Conservation (phyloP, 2,329 filamentous ascomycete species). For the Delphinella strobiligena region DNA sequence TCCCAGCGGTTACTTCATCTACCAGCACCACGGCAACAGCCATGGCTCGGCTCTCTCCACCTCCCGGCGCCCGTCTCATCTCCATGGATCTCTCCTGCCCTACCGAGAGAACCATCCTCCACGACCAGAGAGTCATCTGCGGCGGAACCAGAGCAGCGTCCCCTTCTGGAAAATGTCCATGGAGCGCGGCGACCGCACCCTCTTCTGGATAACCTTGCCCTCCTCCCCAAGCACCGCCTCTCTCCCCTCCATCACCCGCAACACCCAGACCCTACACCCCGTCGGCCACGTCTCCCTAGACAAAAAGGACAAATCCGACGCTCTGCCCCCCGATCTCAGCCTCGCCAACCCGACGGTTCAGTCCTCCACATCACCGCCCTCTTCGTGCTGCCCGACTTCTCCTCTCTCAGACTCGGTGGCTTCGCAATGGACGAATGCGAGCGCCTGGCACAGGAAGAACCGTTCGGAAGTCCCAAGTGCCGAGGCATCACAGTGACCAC, state of each 20-base stretch:
- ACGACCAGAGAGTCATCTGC: constrained; percentile 12
- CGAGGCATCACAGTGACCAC: constrained; percentile 11
- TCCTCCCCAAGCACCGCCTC: neutral
- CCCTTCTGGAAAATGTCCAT: constrained; percentile 9
- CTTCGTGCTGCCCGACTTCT: constrained; percentile 11
- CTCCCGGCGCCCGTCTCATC: constrained; percentile 7
- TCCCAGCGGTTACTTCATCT: too few species aligned
- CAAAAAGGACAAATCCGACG: constrained; percentile 6
- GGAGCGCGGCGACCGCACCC: constrained; percentile 6
- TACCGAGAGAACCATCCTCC: constrained; percentile 9
- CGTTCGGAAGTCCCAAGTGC: constrained; percentile 9
- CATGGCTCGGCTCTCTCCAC: too few species aligned
- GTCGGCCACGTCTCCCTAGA: constrained; percentile 13
- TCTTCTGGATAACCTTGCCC: constrained; percentile 13
- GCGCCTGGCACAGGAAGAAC: constrained; percentile 8
- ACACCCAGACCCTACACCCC: constrained; percentile 2
- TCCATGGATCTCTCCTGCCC: constrained; percentile 9
- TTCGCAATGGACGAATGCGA: constrained; percentile 12
- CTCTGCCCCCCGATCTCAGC: constrained; percentile 4
- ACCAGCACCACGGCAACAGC: too few species aligned
- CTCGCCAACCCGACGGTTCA: constrained; percentile 8
- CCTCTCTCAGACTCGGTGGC: constrained; percentile 9
- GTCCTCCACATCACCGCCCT: constrained; percentile 11
- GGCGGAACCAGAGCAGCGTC: constrained; percentile 11
- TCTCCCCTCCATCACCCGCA: neutral